Percentiles rank a stretch among this genome's conserved stretches.
These are phyloP conservation scores for Phytophthora foliorum DNA, from an alignment of 352 stramenopile genomes.

Conservation along the genomic window DNA sequence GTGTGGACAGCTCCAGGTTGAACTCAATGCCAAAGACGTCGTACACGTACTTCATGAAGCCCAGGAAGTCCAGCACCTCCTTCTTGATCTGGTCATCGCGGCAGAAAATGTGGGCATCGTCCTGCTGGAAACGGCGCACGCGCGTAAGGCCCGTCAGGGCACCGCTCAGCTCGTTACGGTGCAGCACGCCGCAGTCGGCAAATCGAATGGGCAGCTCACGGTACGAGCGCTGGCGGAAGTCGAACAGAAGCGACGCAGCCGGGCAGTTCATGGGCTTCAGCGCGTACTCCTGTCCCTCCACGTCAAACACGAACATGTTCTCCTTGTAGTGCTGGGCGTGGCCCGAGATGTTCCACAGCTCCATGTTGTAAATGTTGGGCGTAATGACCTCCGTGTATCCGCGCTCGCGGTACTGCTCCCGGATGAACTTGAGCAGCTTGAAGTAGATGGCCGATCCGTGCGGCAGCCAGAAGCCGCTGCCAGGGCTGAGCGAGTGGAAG, in stretches of 20 bases:
- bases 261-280: constrained; percentile 99
- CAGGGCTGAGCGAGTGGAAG: constrained; percentile 94
- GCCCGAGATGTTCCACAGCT: constrained; percentile 97
- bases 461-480: constrained; percentile 97
- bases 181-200: constrained; percentile 98
- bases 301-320: constrained; percentile 99
- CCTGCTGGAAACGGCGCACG: constrained; percentile 97
- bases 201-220: constrained; percentile 97
- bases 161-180: constrained; percentile 97
- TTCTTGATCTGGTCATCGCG: constrained; percentile 94
- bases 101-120: constrained; percentile 99
- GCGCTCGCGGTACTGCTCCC: constrained; percentile 76
- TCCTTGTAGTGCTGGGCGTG: constrained; percentile 99
- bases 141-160: constrained; percentile 97
- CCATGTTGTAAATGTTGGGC: constrained; percentile 98
- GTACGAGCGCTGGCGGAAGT: constrained; percentile 94
- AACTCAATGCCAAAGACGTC: constrained; percentile 98
- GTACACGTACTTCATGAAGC: constrained; percentile 99
- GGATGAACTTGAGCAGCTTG: constrained; percentile 98
- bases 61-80: constrained; percentile 91
- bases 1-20: constrained; percentile 97
- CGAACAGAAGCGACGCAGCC: constrained; percentile 99
- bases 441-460: constrained; percentile 98
- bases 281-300: constrained; percentile 95
- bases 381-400: constrained; percentile 96